These are phyloP conservation scores for Brassica balearica DNA, from an alignment of 441 rosid species.

Conservation along the genomic window DNA sequence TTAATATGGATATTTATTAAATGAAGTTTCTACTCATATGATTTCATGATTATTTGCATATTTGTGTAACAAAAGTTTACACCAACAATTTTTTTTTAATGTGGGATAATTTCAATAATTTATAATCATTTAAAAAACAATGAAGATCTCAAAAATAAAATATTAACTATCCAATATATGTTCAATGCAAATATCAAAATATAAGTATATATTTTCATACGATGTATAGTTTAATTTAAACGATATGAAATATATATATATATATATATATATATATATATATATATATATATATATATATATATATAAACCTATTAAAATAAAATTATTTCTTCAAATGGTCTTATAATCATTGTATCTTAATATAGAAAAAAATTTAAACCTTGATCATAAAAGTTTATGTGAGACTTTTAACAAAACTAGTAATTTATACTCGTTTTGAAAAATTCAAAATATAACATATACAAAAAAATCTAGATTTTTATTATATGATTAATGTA, in stretches of 20 bases:
- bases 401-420: no score
- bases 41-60: background rate
- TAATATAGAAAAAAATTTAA: no score
- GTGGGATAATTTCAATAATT: background rate
- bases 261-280: no score
- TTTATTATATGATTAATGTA: background rate
- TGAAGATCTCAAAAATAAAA: background rate
- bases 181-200: background rate
- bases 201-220: no score
- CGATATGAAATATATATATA: no score
- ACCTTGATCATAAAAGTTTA: no score
- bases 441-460: background rate
- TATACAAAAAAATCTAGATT: background rate
- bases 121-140: background rate
- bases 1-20: no score
- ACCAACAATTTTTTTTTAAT: background rate
- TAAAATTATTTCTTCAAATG: no score
- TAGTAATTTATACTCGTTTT: background rate
- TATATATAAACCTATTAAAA: no score
- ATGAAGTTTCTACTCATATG: background rate
- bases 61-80: background rate
- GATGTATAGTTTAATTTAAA: no score
- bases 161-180: background rate
- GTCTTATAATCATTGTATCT: no score
- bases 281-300: no score